These are phyloP conservation scores for Scheffersomyces titani DNA, from an alignment of 1,139 yeast species.

Conservation along the genomic window DNA sequence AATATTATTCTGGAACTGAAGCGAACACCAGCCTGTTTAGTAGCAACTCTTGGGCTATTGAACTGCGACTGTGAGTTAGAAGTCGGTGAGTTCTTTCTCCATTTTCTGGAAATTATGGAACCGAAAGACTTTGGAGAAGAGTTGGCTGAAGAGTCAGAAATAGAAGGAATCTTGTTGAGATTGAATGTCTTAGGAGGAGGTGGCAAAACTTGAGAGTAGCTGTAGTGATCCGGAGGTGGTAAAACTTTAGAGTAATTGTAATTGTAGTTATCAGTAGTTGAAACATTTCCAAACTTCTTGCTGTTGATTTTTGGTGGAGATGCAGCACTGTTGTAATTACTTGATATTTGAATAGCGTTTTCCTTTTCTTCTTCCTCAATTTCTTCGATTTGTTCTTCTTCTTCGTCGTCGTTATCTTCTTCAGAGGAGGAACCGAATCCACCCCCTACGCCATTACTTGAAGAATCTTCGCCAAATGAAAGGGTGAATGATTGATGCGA, in stretches of 20 bases:
- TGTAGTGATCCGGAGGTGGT: no score
- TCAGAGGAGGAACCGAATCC: constrained; percentile 18
- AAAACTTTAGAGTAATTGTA: background rate
- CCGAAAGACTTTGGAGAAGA: constrained; percentile 36
- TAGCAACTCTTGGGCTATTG: constrained; percentile 1
- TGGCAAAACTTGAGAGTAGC: no score
- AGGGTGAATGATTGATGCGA: constrained; percentile 48
- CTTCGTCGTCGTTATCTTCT: constrained; percentile 25
- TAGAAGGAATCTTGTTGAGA: constrained; percentile 29
- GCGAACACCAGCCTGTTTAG: constrained; percentile 46
- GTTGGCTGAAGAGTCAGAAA: constrained; percentile 23
- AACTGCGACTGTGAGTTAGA: background rate
- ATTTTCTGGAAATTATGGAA: constrained; percentile 30
- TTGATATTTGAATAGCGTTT: constrained; percentile 1
- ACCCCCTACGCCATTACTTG: constrained; percentile 11
- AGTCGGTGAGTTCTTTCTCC: constrained; percentile 19
- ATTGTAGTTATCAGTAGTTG: background rate
- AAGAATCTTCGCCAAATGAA: constrained; percentile 33
- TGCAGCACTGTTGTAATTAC: background rate
- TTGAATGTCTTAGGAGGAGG: constrained; percentile 23
- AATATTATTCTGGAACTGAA: constrained; percentile 84
- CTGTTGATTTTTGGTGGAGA: background rate
- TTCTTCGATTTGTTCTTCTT: constrained; percentile 19
- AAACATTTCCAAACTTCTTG: constrained; percentile 6
- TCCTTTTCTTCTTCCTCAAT: constrained; percentile 25